These are phyloP conservation scores for Cryptosporidium parvum DNA, from an alignment of 169 alveolate species.

Conservation along the genomic window DNA sequence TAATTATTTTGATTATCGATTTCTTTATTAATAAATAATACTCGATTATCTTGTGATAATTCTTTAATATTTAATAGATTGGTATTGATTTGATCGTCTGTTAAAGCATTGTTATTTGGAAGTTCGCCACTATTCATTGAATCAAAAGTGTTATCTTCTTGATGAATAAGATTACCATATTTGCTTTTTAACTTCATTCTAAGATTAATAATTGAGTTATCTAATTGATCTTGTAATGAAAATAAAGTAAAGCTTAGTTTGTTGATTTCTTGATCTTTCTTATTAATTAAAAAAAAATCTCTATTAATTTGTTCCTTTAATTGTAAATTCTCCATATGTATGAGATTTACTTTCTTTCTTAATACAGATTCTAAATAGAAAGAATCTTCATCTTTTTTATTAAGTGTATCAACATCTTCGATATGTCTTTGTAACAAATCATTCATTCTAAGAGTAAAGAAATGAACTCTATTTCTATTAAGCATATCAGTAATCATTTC, in stretches of 20 bases:
- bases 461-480: slow-evolving; percentile 44
- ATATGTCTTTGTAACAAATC: slow-evolving; percentile 31
- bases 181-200: slow-evolving; percentile 39
- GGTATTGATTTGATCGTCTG: background rate
- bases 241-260: slow-evolving; percentile 22
- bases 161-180: slow-evolving; percentile 19
- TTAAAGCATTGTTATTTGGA: background rate
- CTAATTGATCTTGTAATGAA: slow-evolving; percentile 55
- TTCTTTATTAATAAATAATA: background rate
- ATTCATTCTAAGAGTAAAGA: slow-evolving; percentile 24
- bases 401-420: slow-evolving; percentile 43
- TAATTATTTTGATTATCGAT: background rate
- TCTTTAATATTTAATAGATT: background rate
- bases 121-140: background rate
- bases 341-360: slow-evolving; percentile 48
- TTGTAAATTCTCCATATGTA: slow-evolving; percentile 40
- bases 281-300: slow-evolving; percentile 6
- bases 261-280: slow-evolving; percentile 46
- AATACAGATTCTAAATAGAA: slow-evolving; percentile 52
- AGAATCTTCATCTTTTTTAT: slow-evolving; percentile 59
- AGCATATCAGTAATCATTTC: slow-evolving; percentile 50
- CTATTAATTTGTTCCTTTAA: slow-evolving; percentile 26
- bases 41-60: background rate
- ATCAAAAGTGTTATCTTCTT: background rate
- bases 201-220: slow-evolving; percentile 39